Evolutionary conservation across 1,284 basidiomycete species (phyloP), one percentile per base, ranked within the genome.

Genomic region (Limonomyces culmigenus): DNA sequence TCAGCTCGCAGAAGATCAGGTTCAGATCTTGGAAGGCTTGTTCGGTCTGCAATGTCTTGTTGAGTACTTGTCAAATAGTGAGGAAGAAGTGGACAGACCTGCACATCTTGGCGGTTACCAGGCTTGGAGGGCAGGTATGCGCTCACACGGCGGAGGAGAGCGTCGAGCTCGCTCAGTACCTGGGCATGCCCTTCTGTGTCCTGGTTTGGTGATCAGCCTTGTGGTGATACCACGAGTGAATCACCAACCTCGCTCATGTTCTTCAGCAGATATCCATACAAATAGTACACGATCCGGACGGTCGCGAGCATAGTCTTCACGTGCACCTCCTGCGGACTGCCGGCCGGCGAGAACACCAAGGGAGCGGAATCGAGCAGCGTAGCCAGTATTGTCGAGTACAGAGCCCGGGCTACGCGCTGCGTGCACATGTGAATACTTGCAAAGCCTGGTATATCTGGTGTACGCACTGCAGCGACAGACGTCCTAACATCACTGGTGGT

Each of bases 321-420:
- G 39, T 87, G 74, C 1, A 62, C 63, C 39, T 75, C 74, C 6
- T 69, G 54, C 2, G 69, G 65, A 19, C 50, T 59, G 16, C 55
- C 55, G 40, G 65, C 65, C 0, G 76, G 77, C 5, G 74, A 67
- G 53, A 92, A 89, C 2, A 81, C 81, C 6, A 68, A 51, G 2
- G 91, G 84, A 2, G 86, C 85, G 41, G 72, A 71, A 52, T 95
- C 89, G 16, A 95, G 66, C 52, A 88, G 86, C 1, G 80, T 78
- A 4, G 85, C 74, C 2, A 85, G 60, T 4, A 95, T 58, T 3
- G 76, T 77, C 1, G 84, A 65, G 46, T 88, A 70, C 13, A 95
- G 55, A 5, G 75, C 70, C 27, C 62, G 55, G 33, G 62, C 59
- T 38, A 68, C 44, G 48, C 58, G 59, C 63, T 68, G 38, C 20